Conservation (phyloP, 2,329 filamentous ascomycete genomes). For the Rutstroemia sp. region DNA sequence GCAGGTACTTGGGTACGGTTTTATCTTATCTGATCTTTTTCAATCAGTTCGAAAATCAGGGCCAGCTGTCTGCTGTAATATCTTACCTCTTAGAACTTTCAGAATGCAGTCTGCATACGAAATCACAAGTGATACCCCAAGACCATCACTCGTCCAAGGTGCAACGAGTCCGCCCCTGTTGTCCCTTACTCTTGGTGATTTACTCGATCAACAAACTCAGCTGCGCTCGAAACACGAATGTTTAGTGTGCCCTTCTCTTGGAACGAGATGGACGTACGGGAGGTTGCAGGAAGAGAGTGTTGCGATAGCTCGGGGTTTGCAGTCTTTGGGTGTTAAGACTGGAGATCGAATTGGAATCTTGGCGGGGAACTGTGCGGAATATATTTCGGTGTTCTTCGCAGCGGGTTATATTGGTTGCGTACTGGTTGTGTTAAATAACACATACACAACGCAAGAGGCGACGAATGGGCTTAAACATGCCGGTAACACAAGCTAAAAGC, state of each 20-base stretch:
- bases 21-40: slow-evolving; percentile 11
- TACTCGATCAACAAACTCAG: slow-evolving; percentile 2
- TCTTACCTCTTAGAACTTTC: not conserved
- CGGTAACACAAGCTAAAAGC: slow-evolving; percentile 39
- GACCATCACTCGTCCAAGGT: slow-evolving; percentile 2
- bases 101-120: slow-evolving; percentile 5
- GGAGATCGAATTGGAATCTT: slow-evolving; percentile 20
- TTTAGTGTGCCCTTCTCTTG: slow-evolving; percentile 1
- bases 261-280: slow-evolving; percentile 1
- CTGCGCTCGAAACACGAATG: not conserved
- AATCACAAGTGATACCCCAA: not conserved
- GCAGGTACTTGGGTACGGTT: not conserved
- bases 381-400: slow-evolving; percentile 24
- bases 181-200: slow-evolving; percentile 1
- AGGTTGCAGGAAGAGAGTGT: not conserved
- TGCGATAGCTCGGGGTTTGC: slow-evolving; percentile 50
- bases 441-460: slow-evolving; percentile 67
- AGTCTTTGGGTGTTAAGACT: slow-evolving; percentile 31
- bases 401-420: slow-evolving; percentile 48
- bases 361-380: slow-evolving; percentile 20
- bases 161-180: slow-evolving; percentile 1
- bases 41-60: not conserved
- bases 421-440: slow-evolving; percentile 75
- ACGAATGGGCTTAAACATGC: slow-evolving; percentile 52
- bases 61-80: not conserved